Base-by-base conservation (phyloP, 495 filamentous ascomycete genomes). In the Bacidia rubella region DNA sequence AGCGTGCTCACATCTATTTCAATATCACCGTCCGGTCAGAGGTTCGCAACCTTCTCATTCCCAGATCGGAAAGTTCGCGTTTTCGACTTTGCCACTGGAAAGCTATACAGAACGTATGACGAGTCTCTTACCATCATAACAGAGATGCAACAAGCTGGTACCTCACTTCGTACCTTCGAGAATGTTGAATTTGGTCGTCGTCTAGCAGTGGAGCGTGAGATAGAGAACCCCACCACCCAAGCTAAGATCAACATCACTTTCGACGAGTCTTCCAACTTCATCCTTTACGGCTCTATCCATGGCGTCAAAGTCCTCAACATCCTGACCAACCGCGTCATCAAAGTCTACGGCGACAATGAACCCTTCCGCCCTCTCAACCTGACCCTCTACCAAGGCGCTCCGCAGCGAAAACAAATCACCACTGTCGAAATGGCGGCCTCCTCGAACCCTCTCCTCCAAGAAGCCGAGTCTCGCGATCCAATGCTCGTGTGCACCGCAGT, bases 391-490 rank as follows among this genome's bases (percentile, higher is more conserved):
- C 92, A 99, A 70, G 92, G 92, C 46, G 85, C 87, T 56, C 93
- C 92, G 0, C 82, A 89, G 60, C 88, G 86, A 64, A 97, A 97
- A 63, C 83, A 83, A 3, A 69, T 96, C 7, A 83, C 90, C 12
- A 97, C 93, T 0, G 82, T 99, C n/a, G 88, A 87, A 39, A 99
- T 99, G 92, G 92, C 92, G 2, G 93, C 92, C 2, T 89, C 85
- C 45, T 81, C 75, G 57, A 99, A 99, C 62, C 92, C 92, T 0
- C 79, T 99, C 11, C 76, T 99, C 15, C 84, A 88, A 60, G 92
- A 96, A 69, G 87, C 92, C 17, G 88, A 96, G 68, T 78, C 80
- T 32, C 79, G 92, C 55, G 92, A 99, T 65, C 87, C 92, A 0
- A 87, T 97, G 65, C 74, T 99, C 19, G 70, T 93, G 40, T 74